phyloP scores from a whole-genome alignment of 83 land plant genomes.

The Isoetes engelmannii region DNA sequence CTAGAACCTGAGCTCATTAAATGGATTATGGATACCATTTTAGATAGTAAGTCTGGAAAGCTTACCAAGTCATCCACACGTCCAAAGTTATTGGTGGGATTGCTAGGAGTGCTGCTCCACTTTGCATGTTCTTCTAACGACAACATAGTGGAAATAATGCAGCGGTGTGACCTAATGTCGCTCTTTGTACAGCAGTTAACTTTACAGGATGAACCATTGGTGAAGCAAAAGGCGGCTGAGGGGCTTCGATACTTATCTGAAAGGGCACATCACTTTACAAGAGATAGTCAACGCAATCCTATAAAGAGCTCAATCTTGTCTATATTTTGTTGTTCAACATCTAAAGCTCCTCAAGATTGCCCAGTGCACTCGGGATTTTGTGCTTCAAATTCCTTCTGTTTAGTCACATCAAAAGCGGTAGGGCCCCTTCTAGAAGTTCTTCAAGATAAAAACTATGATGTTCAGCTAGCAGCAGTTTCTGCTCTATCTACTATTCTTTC shows the following conservation, averaged over 20 bases:
- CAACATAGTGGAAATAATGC: slow-evolving; percentile 13
- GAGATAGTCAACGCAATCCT: slow-evolving; percentile 14
- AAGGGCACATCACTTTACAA: slow-evolving; percentile 6
- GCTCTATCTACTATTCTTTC: slow-evolving; percentile 42
- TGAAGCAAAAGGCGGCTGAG: slow-evolving; percentile 30
- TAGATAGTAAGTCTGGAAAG: slow-evolving; percentile 6
- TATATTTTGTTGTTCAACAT: slow-evolving; percentile 23
- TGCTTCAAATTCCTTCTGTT: slow-evolving; percentile 35
- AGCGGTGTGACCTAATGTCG: slow-evolving; percentile 23
- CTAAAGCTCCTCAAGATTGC: slow-evolving; percentile 13
- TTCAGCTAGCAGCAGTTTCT: slow-evolving; percentile 42
- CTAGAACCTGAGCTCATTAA: slow-evolving; percentile 25
- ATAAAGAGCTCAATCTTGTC: slow-evolving; percentile 21
- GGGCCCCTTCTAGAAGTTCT: slow-evolving; percentile 39
- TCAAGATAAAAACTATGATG: slow-evolving; percentile 26
- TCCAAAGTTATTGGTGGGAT: slow-evolving; percentile 33
- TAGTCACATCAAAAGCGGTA: slow-evolving; percentile 29
- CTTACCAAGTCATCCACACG: slow-evolving; percentile 10
- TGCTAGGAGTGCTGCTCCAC: slow-evolving; percentile 45
- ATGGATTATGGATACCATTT: slow-evolving; percentile 28
- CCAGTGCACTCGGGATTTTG: slow-evolving; percentile 30
- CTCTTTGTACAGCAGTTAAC: slow-evolving; percentile 26
- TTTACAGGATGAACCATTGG: slow-evolving; percentile 21
- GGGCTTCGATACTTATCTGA: slow-evolving; percentile 39
- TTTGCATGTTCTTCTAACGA: slow-evolving; percentile 29